Base-by-base conservation (phyloP, 805 yeast genomes). In the Isabelozyma gotoi region DNA sequence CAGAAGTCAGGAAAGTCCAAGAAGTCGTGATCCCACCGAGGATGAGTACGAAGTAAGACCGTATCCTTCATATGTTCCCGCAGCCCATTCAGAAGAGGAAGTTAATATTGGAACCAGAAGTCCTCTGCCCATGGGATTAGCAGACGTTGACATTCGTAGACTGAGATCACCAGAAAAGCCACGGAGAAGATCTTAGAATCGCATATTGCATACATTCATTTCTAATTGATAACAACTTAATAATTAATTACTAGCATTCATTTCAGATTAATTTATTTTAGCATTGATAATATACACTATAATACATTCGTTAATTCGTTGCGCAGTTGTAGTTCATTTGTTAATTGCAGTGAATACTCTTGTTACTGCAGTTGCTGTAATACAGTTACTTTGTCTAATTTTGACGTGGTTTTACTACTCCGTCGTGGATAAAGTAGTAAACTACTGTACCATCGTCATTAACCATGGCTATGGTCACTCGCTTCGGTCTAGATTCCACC, bases 381-480 rank as follows among this genome's bases (percentile, higher is more conserved):
- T n/a, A n/a, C n/a, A n/a, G n/a, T n/a, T n/a, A n/a, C n/a, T n/a
- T n/a, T n/a, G n/a, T n/a, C 29, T 21, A 21, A 21, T 21, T 79
- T 53, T 76, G 79, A 45, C 77, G 72, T 1, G 91, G 91, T 57
- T 80, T 80, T 27, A 73, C 79, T 7, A 84, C 62, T 3, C 91
- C 91, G 52, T 80, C 81, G 57, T 83, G 80, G 14, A 82, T 70
- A 57, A 78, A 77, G 59, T 85, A 85, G 52, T 81, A 85, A n/a
- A 84, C 84, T 15, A 83, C 72, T 0, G 90, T 82, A 2, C 88
- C 84, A 57, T 85, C 94, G 43, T 75, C 75, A 51, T 78, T 81
- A 2, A 78, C 73, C 6, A 85, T 66, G 0, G 79, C 90, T 21
- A 81, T 48, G 0, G 82, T 65, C 2, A 85, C 48, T 44, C 81